Conservation (phyloP, 139 green algal species). For the Marvania coccoides region DNA sequence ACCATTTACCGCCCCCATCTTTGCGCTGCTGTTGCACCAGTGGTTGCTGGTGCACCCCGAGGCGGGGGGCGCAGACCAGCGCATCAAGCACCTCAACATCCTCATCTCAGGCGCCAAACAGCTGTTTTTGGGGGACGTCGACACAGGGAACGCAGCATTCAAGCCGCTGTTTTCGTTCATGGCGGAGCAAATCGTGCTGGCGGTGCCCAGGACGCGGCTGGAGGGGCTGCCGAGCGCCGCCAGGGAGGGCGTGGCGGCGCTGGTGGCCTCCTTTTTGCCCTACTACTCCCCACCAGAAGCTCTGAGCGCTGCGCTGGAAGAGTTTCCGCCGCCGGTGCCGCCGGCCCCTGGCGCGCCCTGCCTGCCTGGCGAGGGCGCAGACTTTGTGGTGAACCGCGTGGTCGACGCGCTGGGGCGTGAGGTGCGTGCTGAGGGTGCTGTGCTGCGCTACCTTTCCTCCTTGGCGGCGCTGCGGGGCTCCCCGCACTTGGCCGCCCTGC, state of each 20-base stretch:
- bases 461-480: conserved; percentile 28
- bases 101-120: conserved; percentile 58
- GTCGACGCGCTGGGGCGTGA: not conserved
- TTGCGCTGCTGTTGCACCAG: conserved; percentile 66
- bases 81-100: conserved; percentile 70
- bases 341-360: not conserved
- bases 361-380: not conserved
- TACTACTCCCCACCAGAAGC: conserved; percentile 49
- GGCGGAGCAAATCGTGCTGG: conserved; percentile 21
- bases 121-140: conserved; percentile 74
- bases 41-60: conserved; percentile 58
- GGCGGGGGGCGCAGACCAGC: conserved; percentile 45
- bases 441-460: conserved; percentile 37
- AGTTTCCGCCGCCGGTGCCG: conserved; percentile 1
- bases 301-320: not conserved
- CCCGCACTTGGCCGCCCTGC: conserved; percentile 17
- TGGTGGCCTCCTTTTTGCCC: conserved; percentile 55
- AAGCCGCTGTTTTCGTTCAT: conserved; percentile 56
- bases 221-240: conserved; percentile 36
- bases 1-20: conserved; percentile 58
- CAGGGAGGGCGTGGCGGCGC: conserved; percentile 32
- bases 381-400: conserved; percentile 15
- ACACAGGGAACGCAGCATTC: conserved; percentile 47
- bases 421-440: conserved; percentile 24
- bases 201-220: conserved; percentile 6